Evolutionary conservation across 768 basidiomycete genomes (phyloP).

Genomic region (Hydnomerulius pinastri): DNA sequence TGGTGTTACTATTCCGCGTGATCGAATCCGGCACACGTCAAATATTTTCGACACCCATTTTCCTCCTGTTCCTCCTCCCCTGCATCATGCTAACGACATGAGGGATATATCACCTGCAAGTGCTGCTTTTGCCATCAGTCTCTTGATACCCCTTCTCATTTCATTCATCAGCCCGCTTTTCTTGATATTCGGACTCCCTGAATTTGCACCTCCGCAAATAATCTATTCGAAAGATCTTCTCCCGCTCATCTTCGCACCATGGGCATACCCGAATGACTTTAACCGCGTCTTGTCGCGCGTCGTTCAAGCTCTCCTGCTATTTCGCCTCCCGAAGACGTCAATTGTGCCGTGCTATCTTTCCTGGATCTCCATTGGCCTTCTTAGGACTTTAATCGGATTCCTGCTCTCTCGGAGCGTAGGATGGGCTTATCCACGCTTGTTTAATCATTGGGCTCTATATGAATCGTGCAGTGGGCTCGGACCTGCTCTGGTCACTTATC

Average conservation of each 20-base stretch:
- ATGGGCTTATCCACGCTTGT: constrained; percentile 40
- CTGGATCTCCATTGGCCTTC: constrained; percentile 25
- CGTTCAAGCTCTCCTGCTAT: constrained; percentile 18
- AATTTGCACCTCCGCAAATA: constrained; percentile 41
- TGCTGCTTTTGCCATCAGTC: constrained; percentile 7
- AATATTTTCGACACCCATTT: too few relatives aligned
- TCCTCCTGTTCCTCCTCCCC: too few relatives aligned
- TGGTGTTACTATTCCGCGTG: too few relatives aligned
- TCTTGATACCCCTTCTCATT: constrained; percentile 15
- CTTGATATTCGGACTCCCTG: constrained; percentile 18
- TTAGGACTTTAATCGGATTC: constrained; percentile 19
- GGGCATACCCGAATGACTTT: constrained; percentile 30
- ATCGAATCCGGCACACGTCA: too few relatives aligned
- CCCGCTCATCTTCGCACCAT: constrained; percentile 38
- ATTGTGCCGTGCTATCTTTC: constrained; percentile 15
- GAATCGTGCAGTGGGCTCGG: constrained; percentile 41
- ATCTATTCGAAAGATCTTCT: constrained; percentile 35
- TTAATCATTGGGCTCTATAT: constrained; percentile 43
- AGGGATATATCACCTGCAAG: constrained; percentile 5
- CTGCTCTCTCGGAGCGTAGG: constrained; percentile 32
- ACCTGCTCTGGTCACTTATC: constrained; percentile 28
- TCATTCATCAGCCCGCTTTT: constrained; percentile 8
- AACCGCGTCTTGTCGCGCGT: constrained; percentile 24
- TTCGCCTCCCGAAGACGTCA: constrained; percentile 7
- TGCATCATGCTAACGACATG: too few relatives aligned